Base-by-base conservation (phyloP, 495 filamentous ascomycete species). In the Penicillium bovifimosum region DNA sequence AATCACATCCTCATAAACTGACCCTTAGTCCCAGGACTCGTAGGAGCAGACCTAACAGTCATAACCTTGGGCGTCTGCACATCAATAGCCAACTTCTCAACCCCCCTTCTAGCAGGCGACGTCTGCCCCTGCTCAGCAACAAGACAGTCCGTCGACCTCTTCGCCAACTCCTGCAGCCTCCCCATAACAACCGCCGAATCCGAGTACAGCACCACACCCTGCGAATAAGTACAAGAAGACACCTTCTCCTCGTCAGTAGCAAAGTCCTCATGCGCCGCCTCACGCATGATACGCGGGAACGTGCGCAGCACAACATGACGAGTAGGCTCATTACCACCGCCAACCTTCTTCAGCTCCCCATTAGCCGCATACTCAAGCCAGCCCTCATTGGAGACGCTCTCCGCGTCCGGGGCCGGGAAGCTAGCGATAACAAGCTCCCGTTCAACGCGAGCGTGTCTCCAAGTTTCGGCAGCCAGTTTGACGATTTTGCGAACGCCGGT, bases 401-500 rank as follows among this genome's bases (percentile, higher is more conserved):
- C 71, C 0, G 70, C 64, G n/a, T 75, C 73, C 1, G 79, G 70
- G 0, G 71, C 69, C 2, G 78, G 73, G 60, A 84, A 78, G 0
- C 65, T 71, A 1, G 82, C 82, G 4, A 75, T 66, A 28, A 85
- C 79, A 43, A 82, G 78, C 61, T 83, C 81, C 10, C 79, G 72
- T 58, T 85, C 82, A 42, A 85, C 77, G 1, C 82, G 76, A 0
- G 82, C 82, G 59, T 81, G 79, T 17, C 82, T 67, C 82, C 82
- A 85, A 3, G 82, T 84, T 50, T 85, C 82, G 0, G 82, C 80
- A 0, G 82, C 82, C 6, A 80, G 72, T 51, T 85, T 85, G 17
- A 85, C 82, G 41, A 84, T 80, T 47, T 76, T 75, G 24, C 77
- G 69, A 9, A 85, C 76, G 8, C 70, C 74, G 1, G 64, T 71